A percentile compares a stretch with the other conserved stretches of the same genome.
Conservation (phyloP, 176 grass and related monocot species). For the Poa annua region DNA sequence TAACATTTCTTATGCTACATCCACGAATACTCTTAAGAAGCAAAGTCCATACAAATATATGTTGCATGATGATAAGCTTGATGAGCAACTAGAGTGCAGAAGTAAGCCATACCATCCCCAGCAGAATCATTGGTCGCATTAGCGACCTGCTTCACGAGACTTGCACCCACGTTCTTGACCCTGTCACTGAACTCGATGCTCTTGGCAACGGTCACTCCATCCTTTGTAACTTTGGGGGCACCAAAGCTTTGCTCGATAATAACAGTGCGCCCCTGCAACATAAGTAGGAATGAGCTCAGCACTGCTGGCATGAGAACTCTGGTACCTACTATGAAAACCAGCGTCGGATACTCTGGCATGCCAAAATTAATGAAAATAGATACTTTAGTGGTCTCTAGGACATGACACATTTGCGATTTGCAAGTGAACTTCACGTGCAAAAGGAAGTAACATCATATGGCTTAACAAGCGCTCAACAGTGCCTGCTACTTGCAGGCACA, state of each 20-base stretch:
- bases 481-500: too few relatives aligned
- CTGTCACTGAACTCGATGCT: slow-evolving; percentile 81
- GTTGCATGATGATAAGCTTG: background rate
- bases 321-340: background rate
- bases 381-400: too few relatives aligned
- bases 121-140: slow-evolving; percentile 80
- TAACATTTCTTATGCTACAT: background rate
- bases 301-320: background rate
- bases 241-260: slow-evolving; percentile 86
- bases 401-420: background rate
- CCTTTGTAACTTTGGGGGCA: slow-evolving; percentile 82
- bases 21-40: background rate
- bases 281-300: slow-evolving; percentile 18
- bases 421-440: background rate
- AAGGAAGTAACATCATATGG: too few relatives aligned
- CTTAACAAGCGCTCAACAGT: too few relatives aligned
- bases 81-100: background rate
- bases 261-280: slow-evolving; percentile 67
- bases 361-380: background rate
- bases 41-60: background rate
- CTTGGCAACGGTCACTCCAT: slow-evolving; percentile 81
- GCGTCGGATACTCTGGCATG: background rate
- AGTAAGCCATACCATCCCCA: slow-evolving; percentile 63
- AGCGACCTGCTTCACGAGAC: slow-evolving; percentile 84
- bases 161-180: slow-evolving; percentile 75